Percentiles rank a stretch among this genome's conserved stretches.
These are phyloP conservation scores for Globisporangium polare DNA, from an alignment of 352 stramenopile species.

Conservation along the genomic window DNA sequence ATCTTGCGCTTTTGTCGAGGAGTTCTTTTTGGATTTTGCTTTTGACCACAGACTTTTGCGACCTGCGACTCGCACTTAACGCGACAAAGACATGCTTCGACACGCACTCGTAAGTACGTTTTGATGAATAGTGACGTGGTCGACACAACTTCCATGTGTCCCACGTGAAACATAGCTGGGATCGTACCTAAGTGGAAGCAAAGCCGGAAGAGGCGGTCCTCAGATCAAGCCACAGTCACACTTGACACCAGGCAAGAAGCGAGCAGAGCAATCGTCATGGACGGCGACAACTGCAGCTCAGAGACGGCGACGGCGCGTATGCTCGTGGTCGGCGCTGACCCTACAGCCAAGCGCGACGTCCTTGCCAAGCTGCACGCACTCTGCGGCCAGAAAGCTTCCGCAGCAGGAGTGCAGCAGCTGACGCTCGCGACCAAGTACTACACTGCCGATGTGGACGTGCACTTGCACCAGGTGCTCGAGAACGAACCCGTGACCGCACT, in stretches of 20 bases:
- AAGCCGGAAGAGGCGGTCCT: neutral
- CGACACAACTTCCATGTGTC: too few relatives aligned
- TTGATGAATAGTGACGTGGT: too few relatives aligned
- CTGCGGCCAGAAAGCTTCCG: slow-evolving; percentile 19
- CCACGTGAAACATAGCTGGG: neutral
- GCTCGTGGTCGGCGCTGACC: slow-evolving; percentile 42
- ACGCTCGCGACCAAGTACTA: slow-evolving; percentile 72
- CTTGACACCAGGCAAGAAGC: neutral
- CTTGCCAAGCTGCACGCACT: slow-evolving; percentile 27
- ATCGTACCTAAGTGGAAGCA: neutral
- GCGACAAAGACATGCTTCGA: neutral
- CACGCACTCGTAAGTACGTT: neutral
- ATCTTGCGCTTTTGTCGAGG: slow-evolving; percentile 9
- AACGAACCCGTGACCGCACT: slow-evolving; percentile 35
- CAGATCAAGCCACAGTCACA: slow-evolving; percentile 4
- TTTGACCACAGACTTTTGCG: neutral
- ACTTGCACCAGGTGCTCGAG: slow-evolving; percentile 38
- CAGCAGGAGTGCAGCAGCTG: slow-evolving; percentile 19
- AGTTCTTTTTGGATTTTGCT: slow-evolving; percentile 8
- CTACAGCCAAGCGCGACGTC: slow-evolving; percentile 16
- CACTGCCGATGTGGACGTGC: slow-evolving; percentile 45
- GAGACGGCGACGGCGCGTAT: slow-evolving; percentile 14
- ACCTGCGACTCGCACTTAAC: neutral
- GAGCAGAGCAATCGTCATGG: neutral
- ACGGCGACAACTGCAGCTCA: slow-evolving; percentile 1